Evolutionary conservation across 352 stramenopile species (phyloP).

Genomic region (Phytophthora sansomeana): DNA sequence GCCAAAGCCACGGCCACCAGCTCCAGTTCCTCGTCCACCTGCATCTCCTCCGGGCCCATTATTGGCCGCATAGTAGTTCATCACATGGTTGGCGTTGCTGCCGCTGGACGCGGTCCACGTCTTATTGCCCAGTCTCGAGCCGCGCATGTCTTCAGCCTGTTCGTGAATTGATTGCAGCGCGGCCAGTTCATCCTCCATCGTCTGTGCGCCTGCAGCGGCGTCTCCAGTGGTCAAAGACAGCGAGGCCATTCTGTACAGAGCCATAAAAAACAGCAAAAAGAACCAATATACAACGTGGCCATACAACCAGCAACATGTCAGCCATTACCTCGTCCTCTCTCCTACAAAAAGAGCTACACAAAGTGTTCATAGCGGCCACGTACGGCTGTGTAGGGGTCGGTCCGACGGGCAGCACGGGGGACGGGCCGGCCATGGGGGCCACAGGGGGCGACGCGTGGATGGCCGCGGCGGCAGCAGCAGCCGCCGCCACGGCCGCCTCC

Average conservation of each 20-base stretch:
- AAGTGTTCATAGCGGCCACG: constrained; percentile 28
- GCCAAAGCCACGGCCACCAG: constrained; percentile 55
- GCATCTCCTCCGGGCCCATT: constrained; percentile 43
- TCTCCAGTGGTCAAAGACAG: constrained; percentile 31
- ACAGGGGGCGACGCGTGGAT: constrained; percentile 49
- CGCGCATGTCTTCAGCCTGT: constrained; percentile 84
- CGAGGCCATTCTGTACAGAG: constrained; percentile 38
- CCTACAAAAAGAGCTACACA: constrained; percentile 15
- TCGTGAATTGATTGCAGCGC: constrained; percentile 87
- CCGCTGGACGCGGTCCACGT: constrained; percentile 80
- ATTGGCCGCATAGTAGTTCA: constrained; percentile 76
- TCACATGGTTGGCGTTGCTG: constrained; percentile 83
- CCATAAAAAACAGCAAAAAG: constrained; percentile 16
- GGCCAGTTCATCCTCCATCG: constrained; percentile 85
- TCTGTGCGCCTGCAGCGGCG: constrained; percentile 62
- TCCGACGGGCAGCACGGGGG: constrained; percentile 44
- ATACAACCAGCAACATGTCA: constrained; percentile 17
- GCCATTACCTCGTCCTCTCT: constrained; percentile 9
- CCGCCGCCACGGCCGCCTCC: constrained; percentile 71
- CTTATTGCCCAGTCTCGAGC: constrained; percentile 82
- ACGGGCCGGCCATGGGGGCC: constrained; percentile 48
- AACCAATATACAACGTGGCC: not conserved
- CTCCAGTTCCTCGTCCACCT: constrained; percentile 47
- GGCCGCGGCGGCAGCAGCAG: constrained; percentile 51
- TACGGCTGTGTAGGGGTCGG: constrained; percentile 45